Percentiles rank a stretch among this genome's conserved stretches.
These are phyloP conservation scores for Aspergillus terreus DNA, from an alignment of 2,329 filamentous ascomycete genomes.

Conservation along the genomic window DNA sequence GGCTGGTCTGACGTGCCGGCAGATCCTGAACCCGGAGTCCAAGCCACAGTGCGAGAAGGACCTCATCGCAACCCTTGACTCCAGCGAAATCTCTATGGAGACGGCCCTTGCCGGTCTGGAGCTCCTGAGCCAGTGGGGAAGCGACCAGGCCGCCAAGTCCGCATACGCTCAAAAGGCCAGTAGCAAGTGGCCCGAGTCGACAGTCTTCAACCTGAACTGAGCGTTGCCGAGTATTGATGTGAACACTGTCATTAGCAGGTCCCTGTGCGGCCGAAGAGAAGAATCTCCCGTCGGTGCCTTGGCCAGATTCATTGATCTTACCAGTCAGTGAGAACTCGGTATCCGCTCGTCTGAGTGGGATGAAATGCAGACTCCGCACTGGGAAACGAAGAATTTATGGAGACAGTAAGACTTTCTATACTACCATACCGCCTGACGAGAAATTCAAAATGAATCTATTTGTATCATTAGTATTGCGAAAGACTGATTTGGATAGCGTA, in stretches of 20 bases:
- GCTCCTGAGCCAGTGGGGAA: slow-evolving; percentile 50
- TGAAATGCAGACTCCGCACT: too few relatives aligned
- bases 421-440: not conserved
- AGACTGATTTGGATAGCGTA: too few relatives aligned
- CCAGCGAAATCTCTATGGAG: slow-evolving; percentile 50
- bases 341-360: too few relatives aligned
- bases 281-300: too few relatives aligned
- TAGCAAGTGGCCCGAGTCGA: slow-evolving; percentile 40
- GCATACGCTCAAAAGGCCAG: slow-evolving; percentile 45
- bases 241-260: not conserved
- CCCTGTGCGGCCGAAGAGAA: not conserved
- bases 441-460: not conserved
- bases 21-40: slow-evolving; percentile 56
- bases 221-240: not conserved
- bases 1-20: slow-evolving; percentile 58
- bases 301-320: too few relatives aligned
- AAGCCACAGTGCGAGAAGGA: slow-evolving; percentile 58
- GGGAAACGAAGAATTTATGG: too few relatives aligned
- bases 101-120: slow-evolving; percentile 56
- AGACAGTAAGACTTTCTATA: not conserved
- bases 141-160: slow-evolving; percentile 46
- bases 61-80: slow-evolving; percentile 56
- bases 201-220: slow-evolving; percentile 30
- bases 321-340: too few relatives aligned
- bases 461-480: not conserved